Evolutionary conservation across 2,329 filamentous ascomycete genomes (phyloP).

Genomic region (Endocalyx cinctus): DNA sequence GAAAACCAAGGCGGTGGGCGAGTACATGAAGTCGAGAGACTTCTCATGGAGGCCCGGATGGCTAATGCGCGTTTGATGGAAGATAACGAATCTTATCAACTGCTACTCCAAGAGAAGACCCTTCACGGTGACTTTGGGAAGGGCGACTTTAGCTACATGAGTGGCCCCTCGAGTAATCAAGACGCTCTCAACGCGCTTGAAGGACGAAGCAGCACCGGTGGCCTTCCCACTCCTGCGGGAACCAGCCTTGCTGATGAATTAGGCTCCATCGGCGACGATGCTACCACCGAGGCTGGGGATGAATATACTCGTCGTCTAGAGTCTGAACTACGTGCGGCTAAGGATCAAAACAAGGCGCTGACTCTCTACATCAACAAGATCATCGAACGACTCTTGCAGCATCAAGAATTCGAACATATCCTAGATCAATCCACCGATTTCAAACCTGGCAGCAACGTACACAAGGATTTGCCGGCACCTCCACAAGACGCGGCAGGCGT

Average conservation of each 20-base stretch:
- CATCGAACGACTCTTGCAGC: conserved; percentile 88
- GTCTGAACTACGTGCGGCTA: conserved; percentile 70
- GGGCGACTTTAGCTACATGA: conserved; percentile 72
- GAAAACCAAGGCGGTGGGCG: conserved; percentile 89
- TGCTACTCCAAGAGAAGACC: conserved; percentile 90
- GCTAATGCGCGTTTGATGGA: conserved; percentile 95
- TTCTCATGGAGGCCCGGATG: conserved; percentile 88
- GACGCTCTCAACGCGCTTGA: conserved; percentile 62
- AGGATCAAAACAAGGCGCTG: conserved; percentile 94
- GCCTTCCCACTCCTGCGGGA: conserved; percentile 26
- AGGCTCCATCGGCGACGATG: conserved; percentile 58
- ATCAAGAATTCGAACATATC: conserved; percentile 93
- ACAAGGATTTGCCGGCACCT: conserved; percentile 82
- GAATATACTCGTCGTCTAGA: conserved; percentile 69
- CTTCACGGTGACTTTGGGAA: conserved; percentile 89
- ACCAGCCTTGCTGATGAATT: conserved; percentile 84
- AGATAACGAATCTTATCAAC: conserved; percentile 96
- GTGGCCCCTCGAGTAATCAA: conserved; percentile 52
- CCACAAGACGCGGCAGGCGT: conserved; percentile 51
- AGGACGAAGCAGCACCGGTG: conserved; percentile 37
- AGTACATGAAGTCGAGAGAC: conserved; percentile 83
- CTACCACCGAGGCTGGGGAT: conserved; percentile 53
- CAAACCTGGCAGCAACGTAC: conserved; percentile 52
- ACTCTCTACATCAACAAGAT: conserved; percentile 99
- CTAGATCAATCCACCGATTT: conserved; percentile 72